Evolutionary conservation across 352 stramenopile species (phyloP), one percentile per base, ranked within the genome.

Genomic region (Globisporangium abappressorium): DNA sequence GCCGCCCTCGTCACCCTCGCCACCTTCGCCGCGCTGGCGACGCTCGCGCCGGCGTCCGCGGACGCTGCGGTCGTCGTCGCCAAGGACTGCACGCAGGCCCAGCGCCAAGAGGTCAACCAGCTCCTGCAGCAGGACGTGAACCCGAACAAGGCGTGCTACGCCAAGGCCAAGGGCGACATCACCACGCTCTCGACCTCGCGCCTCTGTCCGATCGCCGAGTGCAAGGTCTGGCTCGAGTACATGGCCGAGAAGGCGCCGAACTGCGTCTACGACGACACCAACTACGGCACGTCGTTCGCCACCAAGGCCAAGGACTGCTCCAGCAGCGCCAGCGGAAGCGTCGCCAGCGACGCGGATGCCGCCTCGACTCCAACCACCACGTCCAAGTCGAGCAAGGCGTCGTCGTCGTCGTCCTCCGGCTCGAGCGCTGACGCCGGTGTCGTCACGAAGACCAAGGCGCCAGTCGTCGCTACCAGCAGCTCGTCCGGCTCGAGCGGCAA

Each of bases 231-330:
- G 81, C 64, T 92, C 38, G 49, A 74, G n/a, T 84, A 89, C 60
- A 81, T 91, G 79, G 76, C 78, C 18, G 47, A 73, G 43, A 81
- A 83, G 28, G 59, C 75, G 20, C 84, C 84, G 0, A 63, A 85
- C 68, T 91, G 78, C 76, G 76, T 87, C 64, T 91, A 85, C 65
- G 82, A 89, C 61, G 80, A 81, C 69, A 81, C 71, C 62, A 89
- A 91, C 75, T 90, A 86, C 69, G 74, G 74, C 28, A 69, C 57
- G 14, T 51, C 69, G 51, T 92, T 82, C 67, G 58, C 56, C 34
- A 57, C 70, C 24, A 92, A 91, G 68, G 72, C 65, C 33, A 71
- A 73, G 24, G 81, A 88, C 57, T 92, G 84, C 59, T 58, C 46
- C 46, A 59, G 58, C 18, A 70, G 66, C 33, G 71, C 54, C 36